Base-by-base conservation (phyloP, 352 stramenopile species). In the Phytophthora cajani region DNA sequence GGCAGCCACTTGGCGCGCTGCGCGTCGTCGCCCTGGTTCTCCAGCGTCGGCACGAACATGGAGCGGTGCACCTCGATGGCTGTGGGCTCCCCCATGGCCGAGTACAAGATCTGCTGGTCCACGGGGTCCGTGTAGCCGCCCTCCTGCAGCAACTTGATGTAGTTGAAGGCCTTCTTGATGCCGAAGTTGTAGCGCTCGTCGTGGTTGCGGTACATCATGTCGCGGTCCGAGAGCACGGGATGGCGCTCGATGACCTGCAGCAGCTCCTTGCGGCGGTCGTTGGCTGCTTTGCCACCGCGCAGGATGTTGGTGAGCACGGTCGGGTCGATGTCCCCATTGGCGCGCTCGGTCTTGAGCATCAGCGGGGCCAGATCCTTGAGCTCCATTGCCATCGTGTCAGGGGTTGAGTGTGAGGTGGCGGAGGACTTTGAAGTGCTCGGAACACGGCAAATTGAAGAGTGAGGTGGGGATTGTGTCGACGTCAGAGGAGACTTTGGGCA, bases 91-190 rank as follows among this genome's bases (percentile, higher is more conserved):
- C 30, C 75, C 81, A 88, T 89, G 0, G 83, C 88, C 27, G 88
- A 64, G 63, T 90, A 91, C 57, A 88, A 19, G 25, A 69, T 78
- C 58, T 69, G 52, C 58, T 75, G 61, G 50, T 78, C 71, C 32
- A 42, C 19, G 1, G 56, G 36, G 32, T 78, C 67, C 1, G 52
- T 62, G 49, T 72, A 72, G 9, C 32, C 32, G 1, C 62, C 62
- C 16, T 77, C 66, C n/a, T 63, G 25, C 17, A 78, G 23, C 3
- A 78, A 30, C 40, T 75, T 69, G 0, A 69, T 57, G 62, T 69
- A 78, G 57, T 75, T 33, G 54, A 62, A 78, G 5, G 62, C 67
- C 40, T 78, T 78, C 47, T 74, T 66, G 27, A 78, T 46, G 8
- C 71, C 71, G 30, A 74, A 72, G 2, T 61, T 59, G 49, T 78